Evolutionary conservation across 495 filamentous ascomycete species (phyloP).

Genomic region (Aspergillus bridgeri): DNA sequence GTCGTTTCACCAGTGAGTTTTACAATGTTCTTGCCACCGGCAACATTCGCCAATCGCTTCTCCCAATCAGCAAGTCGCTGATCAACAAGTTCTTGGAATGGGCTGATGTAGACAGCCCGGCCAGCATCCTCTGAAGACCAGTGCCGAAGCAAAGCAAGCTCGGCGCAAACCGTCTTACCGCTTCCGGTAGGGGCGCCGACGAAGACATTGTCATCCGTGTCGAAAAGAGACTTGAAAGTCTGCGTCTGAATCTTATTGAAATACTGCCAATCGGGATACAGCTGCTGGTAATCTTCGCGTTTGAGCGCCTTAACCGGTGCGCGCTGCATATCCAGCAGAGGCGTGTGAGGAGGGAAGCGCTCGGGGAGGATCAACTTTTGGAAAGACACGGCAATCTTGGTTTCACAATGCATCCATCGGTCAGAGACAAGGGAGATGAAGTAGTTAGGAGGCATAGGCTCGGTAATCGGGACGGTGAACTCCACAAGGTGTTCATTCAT

Average conservation of each 20-base stretch:
- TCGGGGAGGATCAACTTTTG: constrained; percentile 91
- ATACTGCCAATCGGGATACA: constrained; percentile 81
- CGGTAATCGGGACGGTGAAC: constrained; percentile 92
- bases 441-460: constrained; percentile 98
- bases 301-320: constrained; percentile 86
- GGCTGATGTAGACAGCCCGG: constrained; percentile 89
- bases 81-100: constrained; percentile 93
- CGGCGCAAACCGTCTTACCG: constrained; percentile 95
- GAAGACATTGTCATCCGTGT: constrained; percentile 88
- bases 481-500: constrained; percentile 95
- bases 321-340: constrained; percentile 83
- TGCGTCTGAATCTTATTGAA: constrained; percentile 99
- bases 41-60: constrained; percentile 64
- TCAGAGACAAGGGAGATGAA: constrained; percentile 94
- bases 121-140: constrained; percentile 70
- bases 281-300: constrained; percentile 70
- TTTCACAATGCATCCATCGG: constrained; percentile 97
- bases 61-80: constrained; percentile 77
- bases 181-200: constrained; percentile 86
- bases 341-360: constrained; percentile 92
- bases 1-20: constrained; percentile 94
- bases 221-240: constrained; percentile 88
- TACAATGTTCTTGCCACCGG: constrained; percentile 85
- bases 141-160: constrained; percentile 85
- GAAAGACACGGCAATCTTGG: constrained; percentile 89